Conservation (phyloP, 2,329 filamentous ascomycete species). For the Pseudogymnoascus sp. region DNA sequence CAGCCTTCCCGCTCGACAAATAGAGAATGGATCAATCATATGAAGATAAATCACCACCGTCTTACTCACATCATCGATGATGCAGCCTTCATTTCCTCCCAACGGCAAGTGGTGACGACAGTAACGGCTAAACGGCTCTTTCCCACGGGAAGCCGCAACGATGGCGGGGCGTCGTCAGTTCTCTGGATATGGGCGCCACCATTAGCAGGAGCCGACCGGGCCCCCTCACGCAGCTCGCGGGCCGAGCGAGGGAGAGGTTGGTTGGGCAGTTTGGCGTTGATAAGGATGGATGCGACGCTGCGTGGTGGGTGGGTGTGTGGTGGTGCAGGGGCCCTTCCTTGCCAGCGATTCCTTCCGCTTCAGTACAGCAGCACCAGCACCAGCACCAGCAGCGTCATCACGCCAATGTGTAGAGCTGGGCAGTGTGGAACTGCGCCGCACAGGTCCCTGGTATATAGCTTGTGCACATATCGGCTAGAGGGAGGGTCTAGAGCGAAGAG, state of each 20-base stretch:
- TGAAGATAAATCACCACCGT: neutral
- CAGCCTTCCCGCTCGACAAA: neutral
- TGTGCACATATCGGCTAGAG: neutral
- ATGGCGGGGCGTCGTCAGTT: neutral
- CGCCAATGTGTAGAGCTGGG: neutral
- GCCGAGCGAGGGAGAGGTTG: neutral
- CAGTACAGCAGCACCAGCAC: neutral
- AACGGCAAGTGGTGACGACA: neutral
- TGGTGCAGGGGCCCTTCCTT: too few relatives aligned
- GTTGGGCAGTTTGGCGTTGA: neutral
- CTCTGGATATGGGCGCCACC: too few relatives aligned
- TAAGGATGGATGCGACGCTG: conserved; percentile 3
- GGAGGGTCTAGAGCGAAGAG: neutral
- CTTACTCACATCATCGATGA: neutral
- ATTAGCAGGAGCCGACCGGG: neutral
- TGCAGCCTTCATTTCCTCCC: neutral
- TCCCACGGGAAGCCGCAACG: neutral
- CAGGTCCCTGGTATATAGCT: neutral
- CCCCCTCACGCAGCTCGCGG: neutral
- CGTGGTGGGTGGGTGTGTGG: neutral
- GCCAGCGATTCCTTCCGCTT: neutral
- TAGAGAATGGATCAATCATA: neutral
- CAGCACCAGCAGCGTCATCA: neutral
- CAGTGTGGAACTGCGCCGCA: neutral
- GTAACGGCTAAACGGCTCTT: neutral